Evolutionary conservation across 2,329 filamentous ascomycete genomes (phyloP).

Genomic region (Rutstroemia sp.): DNA sequence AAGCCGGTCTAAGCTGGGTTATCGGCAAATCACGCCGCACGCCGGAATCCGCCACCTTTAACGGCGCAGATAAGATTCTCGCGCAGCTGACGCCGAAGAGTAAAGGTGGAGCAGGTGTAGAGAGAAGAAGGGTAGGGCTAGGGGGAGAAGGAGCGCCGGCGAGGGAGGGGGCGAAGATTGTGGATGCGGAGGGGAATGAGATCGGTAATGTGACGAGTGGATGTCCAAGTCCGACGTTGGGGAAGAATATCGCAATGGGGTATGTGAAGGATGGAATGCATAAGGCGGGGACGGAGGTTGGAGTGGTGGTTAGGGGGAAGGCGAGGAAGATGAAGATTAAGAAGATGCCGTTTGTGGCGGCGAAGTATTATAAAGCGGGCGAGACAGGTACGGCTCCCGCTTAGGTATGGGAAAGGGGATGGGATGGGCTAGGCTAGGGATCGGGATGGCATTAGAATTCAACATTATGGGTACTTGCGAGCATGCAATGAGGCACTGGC

Average conservation of each 20-base stretch:
- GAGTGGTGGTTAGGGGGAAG: conserved; percentile 59
- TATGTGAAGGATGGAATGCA: conserved; percentile 62
- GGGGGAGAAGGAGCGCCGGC: conserved; percentile 81
- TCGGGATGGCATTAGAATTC: background rate
- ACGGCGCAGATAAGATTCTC: conserved; percentile 73
- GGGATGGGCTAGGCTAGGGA: background rate
- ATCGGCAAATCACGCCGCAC: conserved; percentile 63
- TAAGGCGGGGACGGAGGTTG: conserved; percentile 60
- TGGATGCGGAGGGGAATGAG: conserved; percentile 52
- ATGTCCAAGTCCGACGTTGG: conserved; percentile 77
- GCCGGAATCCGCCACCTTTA: conserved; percentile 63
- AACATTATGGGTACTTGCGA: background rate
- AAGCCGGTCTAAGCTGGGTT: conserved; percentile 67
- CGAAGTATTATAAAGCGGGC: conserved; percentile 46
- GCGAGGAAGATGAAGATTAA: conserved; percentile 56
- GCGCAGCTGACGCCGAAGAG: conserved; percentile 66
- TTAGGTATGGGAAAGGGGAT: background rate
- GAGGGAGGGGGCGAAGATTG: conserved; percentile 77
- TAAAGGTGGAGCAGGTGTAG: conserved; percentile 64
- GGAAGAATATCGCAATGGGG: conserved; percentile 92
- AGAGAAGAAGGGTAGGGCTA: conserved; percentile 71
- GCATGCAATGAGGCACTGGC: background rate
- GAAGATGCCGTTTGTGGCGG: conserved; percentile 66
- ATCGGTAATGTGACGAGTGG: conserved; percentile 84
- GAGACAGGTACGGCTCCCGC: background rate